Base-by-base conservation (phyloP, 1,284 basidiomycete species). In the Trametes versicolor region DNA sequence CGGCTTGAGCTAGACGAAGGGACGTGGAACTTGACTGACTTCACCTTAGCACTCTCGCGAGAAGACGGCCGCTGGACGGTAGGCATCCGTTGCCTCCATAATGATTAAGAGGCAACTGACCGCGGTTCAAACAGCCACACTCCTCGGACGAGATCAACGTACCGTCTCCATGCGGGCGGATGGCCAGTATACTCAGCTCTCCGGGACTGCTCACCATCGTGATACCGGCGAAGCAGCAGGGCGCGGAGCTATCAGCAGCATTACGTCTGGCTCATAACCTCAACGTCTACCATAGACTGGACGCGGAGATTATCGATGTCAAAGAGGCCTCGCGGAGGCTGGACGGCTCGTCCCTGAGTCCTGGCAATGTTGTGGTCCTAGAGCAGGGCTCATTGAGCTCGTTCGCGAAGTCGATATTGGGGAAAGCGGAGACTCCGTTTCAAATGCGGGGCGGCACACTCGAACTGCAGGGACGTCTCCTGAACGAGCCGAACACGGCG, bases 261-360 rank as follows among this genome's bases (percentile, higher is more conserved):
- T 73, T 82, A 6, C 82, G 93, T 4, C 79, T 95, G 53, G 87
- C 89, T 2, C 87, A 94, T 71, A 85, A 88, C 65, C 78, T 95
- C 15, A 78, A 87, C 49, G 74, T 87, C 0, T 94, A 92, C 76
- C 90, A 93, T 72, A 84, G 86, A 64, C 76, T 95, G 27, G 92
- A 94, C 68, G 75, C 83, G 0, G 83, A 86, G 53, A 87, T 96
- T 48, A 62, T 91, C 37, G 69, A 72, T 12, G 83, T 85, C 64
- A 61, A 74, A 2, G 82, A 86, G 49, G 83, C 82, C 1, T 62
- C 81, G 25, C 56, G 67, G 8, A 41, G 64, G 45, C 65, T 68
- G 19, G 53, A 56, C 0, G 66, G 70, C 8, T 69, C 65, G 7
- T 59, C 72, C 1, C 74, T 82, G 23, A 71, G 75, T 8, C 55